phyloP scores from a whole-genome alignment of 2,329 filamentous ascomycete species.

The Elsinoe australis region DNA sequence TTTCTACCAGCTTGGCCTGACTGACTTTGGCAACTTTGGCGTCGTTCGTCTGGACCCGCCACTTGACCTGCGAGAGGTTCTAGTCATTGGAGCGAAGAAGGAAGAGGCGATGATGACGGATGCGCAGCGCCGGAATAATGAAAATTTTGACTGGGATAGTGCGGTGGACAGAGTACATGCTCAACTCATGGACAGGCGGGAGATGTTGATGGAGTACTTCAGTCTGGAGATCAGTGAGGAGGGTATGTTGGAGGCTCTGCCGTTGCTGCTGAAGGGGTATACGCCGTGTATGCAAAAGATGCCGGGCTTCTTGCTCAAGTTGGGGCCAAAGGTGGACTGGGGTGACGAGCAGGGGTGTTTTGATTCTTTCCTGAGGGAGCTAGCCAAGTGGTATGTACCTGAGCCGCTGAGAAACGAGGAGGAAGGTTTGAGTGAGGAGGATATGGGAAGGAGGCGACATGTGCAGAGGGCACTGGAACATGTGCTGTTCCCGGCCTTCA shows the following conservation, averaged over 20 bases:
- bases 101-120: constrained; percentile 43
- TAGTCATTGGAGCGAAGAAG: constrained; percentile 63
- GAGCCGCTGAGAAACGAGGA: constrained; percentile 59
- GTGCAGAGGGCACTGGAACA: constrained; percentile 73
- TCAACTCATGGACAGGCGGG: constrained; percentile 65
- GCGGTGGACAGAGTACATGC: constrained; percentile 58
- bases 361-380: constrained; percentile 70
- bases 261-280: constrained; percentile 82
- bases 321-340: constrained; percentile 89
- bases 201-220: constrained; percentile 93
- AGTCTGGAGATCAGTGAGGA: constrained; percentile 70
- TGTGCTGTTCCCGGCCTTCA: constrained; percentile 82
- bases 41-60: constrained; percentile 70
- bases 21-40: constrained; percentile 94
- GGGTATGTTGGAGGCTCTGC: constrained; percentile 70
- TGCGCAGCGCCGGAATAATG: constrained; percentile 29
- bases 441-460: constrained; percentile 52
- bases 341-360: constrained; percentile 78
- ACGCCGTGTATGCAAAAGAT: constrained; percentile 78
- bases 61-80: constrained; percentile 60
- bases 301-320: constrained; percentile 74
- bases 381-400: constrained; percentile 85
- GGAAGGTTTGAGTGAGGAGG: constrained; percentile 36
- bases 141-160: constrained; percentile 58
- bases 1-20: constrained; percentile 91